Evolutionary conservation across 163 green algal species (phyloP).

Genomic region (Chloroidium sp.): DNA sequence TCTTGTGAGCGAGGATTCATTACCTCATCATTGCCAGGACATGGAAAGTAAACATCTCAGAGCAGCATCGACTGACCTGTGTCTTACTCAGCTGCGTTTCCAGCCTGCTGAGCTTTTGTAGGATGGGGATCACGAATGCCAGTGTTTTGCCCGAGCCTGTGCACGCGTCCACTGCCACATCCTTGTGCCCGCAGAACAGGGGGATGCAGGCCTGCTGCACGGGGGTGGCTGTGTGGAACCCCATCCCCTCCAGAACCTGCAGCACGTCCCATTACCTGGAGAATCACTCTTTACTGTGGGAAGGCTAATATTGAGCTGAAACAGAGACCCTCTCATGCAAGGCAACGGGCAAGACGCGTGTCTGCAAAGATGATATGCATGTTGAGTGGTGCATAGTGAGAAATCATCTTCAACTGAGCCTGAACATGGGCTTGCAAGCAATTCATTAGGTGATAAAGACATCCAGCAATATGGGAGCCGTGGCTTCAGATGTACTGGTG

Average conservation of each 20-base stretch:
- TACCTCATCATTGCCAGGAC: neutral
- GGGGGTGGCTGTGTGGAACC: conserved; percentile 67
- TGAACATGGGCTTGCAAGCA: too few species aligned
- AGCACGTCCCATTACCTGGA: conserved; percentile 30
- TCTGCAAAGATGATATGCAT: too few species aligned
- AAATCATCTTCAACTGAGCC: too few species aligned
- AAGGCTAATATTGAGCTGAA: too few species aligned
- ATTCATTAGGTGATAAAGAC: too few species aligned
- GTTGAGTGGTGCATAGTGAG: too few species aligned
- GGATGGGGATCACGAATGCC: conserved; percentile 88
- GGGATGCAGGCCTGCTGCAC: conserved; percentile 90
- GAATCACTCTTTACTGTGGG: conserved; percentile 20
- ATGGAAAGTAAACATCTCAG: neutral
- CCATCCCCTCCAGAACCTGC: conserved; percentile 37
- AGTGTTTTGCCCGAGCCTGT: conserved; percentile 97
- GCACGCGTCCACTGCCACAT: conserved; percentile 91
- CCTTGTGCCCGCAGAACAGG: conserved; percentile 86
- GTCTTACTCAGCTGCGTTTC: conserved; percentile 59
- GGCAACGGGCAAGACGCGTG: too few species aligned
- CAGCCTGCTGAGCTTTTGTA: conserved; percentile 71
- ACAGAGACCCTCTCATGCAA: too few species aligned
- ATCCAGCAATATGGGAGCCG: too few species aligned
- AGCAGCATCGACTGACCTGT: conserved; percentile 43
- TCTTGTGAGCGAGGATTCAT: neutral
- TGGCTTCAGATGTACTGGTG: too few species aligned